Evolutionary conservation across 805 yeast species (phyloP).

Genomic region (Yamadazyma scolyti): DNA sequence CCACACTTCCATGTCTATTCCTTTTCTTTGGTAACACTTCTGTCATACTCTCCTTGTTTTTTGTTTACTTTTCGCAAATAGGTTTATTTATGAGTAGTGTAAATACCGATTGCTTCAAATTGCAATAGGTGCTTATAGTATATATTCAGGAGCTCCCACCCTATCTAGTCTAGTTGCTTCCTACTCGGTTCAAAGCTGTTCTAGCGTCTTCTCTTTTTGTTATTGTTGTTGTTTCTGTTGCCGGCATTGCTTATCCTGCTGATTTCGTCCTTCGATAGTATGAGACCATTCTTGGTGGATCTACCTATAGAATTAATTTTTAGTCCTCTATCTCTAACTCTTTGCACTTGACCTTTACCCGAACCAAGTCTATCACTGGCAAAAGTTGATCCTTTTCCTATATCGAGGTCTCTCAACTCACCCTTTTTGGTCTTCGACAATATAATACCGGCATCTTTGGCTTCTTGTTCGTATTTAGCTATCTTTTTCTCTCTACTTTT

Average conservation of each 20-base stretch:
- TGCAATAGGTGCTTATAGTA: no score
- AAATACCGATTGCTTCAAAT: no score
- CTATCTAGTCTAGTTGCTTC: no score
- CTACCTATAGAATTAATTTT: conserved; percentile 73
- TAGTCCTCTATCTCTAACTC: conserved; percentile 70
- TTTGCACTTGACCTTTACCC: conserved; percentile 34
- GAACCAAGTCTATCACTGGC: conserved; percentile 51
- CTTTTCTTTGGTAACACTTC: conserved; percentile 23
- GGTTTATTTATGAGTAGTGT: no score
- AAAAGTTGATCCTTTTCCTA: conserved; percentile 52
- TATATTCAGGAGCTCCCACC: no score
- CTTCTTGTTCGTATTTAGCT: conserved; percentile 64
- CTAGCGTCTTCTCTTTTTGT: conserved; percentile 2
- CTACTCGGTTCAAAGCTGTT: no score
- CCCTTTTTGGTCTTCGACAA: conserved; percentile 69
- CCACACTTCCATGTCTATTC: conserved; percentile 8
- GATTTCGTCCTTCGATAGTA: conserved; percentile 65
- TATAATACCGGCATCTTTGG: conserved; percentile 88
- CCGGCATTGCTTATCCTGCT: conserved; percentile 33
- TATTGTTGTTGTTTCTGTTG: background rate
- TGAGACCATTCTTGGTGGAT: conserved; percentile 74
- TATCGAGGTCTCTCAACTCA: conserved; percentile 52
- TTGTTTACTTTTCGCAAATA: no score
- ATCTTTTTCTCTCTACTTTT: conserved; percentile 50
- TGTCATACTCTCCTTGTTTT: no score